Evolutionary conservation across 805 yeast genomes (phyloP).

Genomic region (Jamesozyma hellenica): DNA sequence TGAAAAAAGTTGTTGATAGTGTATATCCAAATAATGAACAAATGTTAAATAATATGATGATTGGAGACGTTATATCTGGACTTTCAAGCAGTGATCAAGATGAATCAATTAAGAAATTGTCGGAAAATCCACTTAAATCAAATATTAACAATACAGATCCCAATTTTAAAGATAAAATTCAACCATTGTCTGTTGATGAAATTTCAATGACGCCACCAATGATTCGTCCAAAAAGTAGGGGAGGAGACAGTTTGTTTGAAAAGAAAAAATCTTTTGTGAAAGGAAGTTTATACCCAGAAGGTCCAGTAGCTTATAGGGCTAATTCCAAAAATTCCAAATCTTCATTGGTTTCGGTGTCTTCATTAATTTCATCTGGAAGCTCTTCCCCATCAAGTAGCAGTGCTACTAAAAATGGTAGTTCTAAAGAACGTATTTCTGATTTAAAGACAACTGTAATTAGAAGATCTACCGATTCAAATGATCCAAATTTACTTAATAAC

Average conservation of each 20-base stretch:
- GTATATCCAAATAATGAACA: conserved; percentile 14
- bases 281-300: conserved; percentile 29
- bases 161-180: not conserved
- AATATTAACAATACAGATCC: too few relatives aligned
- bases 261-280: conserved; percentile 19
- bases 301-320: conserved; percentile 22
- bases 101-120: not conserved
- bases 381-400: conserved; percentile 3
- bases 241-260: not conserved
- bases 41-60: conserved; percentile 13
- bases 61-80: conserved; percentile 14
- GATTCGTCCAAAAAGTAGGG: not conserved
- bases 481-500: conserved; percentile 18
- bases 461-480: conserved; percentile 11
- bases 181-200: too few relatives aligned
- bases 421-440: conserved; percentile 25
- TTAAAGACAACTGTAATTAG: conserved; percentile 27
- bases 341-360: conserved; percentile 8
- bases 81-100: not conserved
- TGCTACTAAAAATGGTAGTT: not conserved
- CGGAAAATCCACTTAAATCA: not conserved
- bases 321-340: conserved; percentile 5
- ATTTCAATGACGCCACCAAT: not conserved
- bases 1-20: conserved; percentile 18
- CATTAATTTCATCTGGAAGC: conserved; percentile 8